Conservation (phyloP, 495 filamentous ascomycete genomes). For the Talaromyces wortmannii region DNA sequence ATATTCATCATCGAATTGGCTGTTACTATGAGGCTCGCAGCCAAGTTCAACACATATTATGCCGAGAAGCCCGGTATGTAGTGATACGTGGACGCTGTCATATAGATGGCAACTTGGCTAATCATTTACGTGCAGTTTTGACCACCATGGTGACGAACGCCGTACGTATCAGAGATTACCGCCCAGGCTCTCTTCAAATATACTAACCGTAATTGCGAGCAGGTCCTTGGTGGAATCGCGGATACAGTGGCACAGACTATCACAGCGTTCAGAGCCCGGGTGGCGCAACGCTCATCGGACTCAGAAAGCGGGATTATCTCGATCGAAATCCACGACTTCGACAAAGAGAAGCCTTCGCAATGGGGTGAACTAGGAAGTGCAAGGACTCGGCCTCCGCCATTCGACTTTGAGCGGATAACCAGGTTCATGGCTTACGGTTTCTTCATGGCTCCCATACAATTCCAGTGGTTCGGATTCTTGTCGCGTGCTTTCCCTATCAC, state of each 20-base stretch:
- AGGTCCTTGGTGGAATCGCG: slow-evolving; percentile 83
- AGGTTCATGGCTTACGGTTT: slow-evolving; percentile 97
- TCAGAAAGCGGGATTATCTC: slow-evolving; percentile 64
- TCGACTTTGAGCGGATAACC: slow-evolving; percentile 90
- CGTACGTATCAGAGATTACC: slow-evolving; percentile 40
- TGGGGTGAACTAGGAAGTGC: slow-evolving; percentile 63
- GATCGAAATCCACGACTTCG: slow-evolving; percentile 85
- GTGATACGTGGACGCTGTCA: slow-evolving; percentile 1
- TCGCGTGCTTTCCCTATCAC: slow-evolving; percentile 79
- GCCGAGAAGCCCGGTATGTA: slow-evolving; percentile 68
- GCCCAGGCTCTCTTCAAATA: background rate
- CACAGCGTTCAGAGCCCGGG: slow-evolving; percentile 68
- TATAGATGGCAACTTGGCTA: slow-evolving; percentile 9
- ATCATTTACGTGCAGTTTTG: slow-evolving; percentile 52
- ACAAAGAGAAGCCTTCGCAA: slow-evolving; percentile 70
- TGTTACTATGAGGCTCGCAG: slow-evolving; percentile 68
- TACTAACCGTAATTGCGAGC: background rate
- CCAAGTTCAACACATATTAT: slow-evolving; percentile 93
- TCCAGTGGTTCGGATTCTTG: slow-evolving; percentile 91
- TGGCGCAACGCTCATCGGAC: slow-evolving; percentile 50
- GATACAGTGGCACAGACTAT: slow-evolving; percentile 95
- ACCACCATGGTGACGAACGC: slow-evolving; percentile 99
- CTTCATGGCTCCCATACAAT: slow-evolving; percentile 92
- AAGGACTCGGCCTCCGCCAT: slow-evolving; percentile 63
- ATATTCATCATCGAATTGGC: slow-evolving; percentile 86